These are phyloP conservation scores for Achaetomium macrosporum DNA, from an alignment of 2,329 filamentous ascomycete species.

Conservation along the genomic window DNA sequence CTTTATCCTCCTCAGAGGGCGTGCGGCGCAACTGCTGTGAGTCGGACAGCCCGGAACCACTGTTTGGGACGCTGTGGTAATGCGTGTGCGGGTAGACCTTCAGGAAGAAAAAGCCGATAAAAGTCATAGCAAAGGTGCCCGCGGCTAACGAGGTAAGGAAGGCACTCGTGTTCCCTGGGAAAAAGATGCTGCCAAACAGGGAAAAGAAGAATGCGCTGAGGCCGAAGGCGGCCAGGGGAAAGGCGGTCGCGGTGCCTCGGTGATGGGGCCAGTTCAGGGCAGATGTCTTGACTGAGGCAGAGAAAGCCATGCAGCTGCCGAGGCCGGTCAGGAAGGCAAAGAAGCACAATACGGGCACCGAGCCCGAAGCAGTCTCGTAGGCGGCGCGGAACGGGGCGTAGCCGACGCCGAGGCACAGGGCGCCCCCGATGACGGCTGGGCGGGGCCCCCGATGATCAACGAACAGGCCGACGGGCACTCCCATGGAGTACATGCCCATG, in stretches of 20 bases:
- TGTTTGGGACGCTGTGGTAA: constrained; percentile 51
- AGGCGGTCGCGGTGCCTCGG: constrained; percentile 87
- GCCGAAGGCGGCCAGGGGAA: constrained; percentile 87
- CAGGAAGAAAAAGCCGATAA: constrained; percentile 79
- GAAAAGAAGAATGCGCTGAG: constrained; percentile 97
- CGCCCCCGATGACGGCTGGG: constrained; percentile 69
- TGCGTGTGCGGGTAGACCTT: constrained; percentile 59
- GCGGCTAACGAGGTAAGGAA: constrained; percentile 75
- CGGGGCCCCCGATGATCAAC: constrained; percentile 78
- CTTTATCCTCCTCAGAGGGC: constrained; percentile 38
- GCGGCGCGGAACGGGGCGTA: constrained; percentile 83
- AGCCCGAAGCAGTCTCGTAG: constrained; percentile 61
- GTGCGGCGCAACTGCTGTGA: constrained; percentile 38
- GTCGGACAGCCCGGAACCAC: constrained; percentile 29
- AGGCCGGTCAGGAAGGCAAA: constrained; percentile 82
- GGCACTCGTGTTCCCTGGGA: constrained; percentile 74
- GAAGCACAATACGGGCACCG: constrained; percentile 63
- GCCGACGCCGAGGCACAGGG: constrained; percentile 65
- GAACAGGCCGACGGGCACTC: constrained; percentile 82
- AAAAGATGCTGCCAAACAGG: constrained; percentile 65
- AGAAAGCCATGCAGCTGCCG: constrained; percentile 87
- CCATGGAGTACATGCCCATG: constrained; percentile 87
- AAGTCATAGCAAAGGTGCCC: constrained; percentile 70
- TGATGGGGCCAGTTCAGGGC: constrained; percentile 89
- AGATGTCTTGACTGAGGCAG: constrained; percentile 76